phyloP scores from a whole-genome alignment of 2,329 filamentous ascomycete species.

The Sporothrix brunneoviolacea region DNA sequence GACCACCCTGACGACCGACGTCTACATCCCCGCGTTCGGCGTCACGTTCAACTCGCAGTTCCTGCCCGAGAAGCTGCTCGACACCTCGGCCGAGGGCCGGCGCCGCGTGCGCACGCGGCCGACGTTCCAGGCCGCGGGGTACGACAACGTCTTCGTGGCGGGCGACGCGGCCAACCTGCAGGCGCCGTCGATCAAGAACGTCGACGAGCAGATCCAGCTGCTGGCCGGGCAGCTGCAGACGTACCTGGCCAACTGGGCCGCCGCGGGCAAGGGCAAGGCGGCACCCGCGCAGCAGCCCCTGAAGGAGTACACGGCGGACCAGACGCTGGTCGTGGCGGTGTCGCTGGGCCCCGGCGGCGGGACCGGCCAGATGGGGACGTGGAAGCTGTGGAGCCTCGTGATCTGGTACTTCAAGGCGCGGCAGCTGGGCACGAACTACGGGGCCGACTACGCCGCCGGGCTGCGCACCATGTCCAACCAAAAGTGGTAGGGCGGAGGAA shows the following conservation, averaged over 20 bases:
- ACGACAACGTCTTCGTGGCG: conserved; percentile 25
- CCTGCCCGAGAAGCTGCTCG: conserved; percentile 22
- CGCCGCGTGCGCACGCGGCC: conserved; percentile 20
- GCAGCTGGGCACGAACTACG: conserved; percentile 20
- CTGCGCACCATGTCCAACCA: no score
- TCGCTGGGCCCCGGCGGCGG: conserved; percentile 23
- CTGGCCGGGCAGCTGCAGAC: conserved; percentile 21
- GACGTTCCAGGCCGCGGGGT: conserved; percentile 22
- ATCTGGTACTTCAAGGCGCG: conserved; percentile 22
- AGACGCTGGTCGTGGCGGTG: conserved; percentile 17
- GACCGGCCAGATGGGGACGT: conserved; percentile 23
- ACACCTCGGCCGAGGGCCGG: conserved; percentile 15
- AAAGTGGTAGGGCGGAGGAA: no score
- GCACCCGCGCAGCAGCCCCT: neutral
- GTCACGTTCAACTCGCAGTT: conserved; percentile 34
- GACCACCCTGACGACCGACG: conserved; percentile 13
- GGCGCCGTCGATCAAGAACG: conserved; percentile 18
- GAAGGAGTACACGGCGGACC: conserved; percentile 17
- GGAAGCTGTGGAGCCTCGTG: conserved; percentile 19
- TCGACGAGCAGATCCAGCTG: conserved; percentile 21
- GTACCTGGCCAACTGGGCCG: conserved; percentile 13
- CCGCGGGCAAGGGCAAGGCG: neutral
- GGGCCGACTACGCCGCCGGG: conserved; percentile 12
- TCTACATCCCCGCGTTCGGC: conserved; percentile 43
- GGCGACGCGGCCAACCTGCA: conserved; percentile 26